A percentile compares a stretch with the other conserved stretches of the same genome.
These are phyloP conservation scores for Gnetum montanum DNA, from an alignment of 75 land plant genomes.

Conservation along the genomic window DNA sequence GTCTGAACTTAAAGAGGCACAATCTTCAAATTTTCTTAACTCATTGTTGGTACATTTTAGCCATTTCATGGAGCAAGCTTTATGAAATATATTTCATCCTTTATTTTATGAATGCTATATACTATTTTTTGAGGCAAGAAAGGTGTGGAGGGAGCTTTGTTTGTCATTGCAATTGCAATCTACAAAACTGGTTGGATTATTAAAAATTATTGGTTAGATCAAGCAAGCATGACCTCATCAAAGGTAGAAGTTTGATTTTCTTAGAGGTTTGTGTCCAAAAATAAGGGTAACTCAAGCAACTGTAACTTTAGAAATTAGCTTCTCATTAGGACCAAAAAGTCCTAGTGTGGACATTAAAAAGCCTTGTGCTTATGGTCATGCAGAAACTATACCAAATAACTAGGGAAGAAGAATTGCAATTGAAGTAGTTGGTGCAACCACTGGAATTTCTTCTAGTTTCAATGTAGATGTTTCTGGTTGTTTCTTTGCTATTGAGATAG, in stretches of 20 bases:
- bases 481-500: too few relatives aligned
- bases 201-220: constrained; percentile 75
- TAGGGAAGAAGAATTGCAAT: constrained; percentile 91
- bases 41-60: too few relatives aligned
- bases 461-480: too few relatives aligned
- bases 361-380: constrained; percentile 86
- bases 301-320: constrained; percentile 90
- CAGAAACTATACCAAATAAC: constrained; percentile 79
- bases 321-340: constrained; percentile 96
- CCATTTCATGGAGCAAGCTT: too few relatives aligned
- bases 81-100: too few relatives aligned
- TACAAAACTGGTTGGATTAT: too few relatives aligned
- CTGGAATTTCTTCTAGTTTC: constrained; percentile 99
- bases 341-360: constrained; percentile 99
- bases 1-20: too few relatives aligned
- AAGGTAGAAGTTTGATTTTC: constrained; percentile 55
- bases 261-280: constrained; percentile 64
- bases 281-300: constrained; percentile 94
- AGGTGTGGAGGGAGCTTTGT: too few relatives aligned
- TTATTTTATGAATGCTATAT: too few relatives aligned
- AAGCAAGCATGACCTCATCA: constrained; percentile 47
- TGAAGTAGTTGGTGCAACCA: constrained; percentile 98
- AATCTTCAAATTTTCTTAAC: too few relatives aligned
- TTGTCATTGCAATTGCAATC: too few relatives aligned
- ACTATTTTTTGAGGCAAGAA: too few relatives aligned